Percentiles rank a stretch among this genome's conserved stretches.
Evolutionary conservation across 306 rosid genomes (phyloP).

Genomic region (Cercis canadensis): DNA sequence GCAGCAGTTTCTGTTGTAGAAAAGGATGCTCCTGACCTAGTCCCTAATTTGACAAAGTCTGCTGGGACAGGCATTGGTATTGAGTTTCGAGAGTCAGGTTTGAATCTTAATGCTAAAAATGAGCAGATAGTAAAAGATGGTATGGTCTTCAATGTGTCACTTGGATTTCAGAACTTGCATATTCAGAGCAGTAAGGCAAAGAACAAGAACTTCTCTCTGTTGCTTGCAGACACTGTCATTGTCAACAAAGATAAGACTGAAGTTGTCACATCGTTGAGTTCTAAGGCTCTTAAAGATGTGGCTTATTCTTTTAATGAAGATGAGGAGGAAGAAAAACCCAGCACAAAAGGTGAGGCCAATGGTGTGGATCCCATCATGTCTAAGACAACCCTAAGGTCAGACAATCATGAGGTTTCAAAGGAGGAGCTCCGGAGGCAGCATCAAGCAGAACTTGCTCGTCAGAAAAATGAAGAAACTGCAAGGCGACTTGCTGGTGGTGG

Average conservation of each 20-base stretch:
- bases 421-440: constrained; percentile 96
- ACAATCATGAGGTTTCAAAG: constrained; percentile 88
- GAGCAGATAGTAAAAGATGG: constrained; percentile 76
- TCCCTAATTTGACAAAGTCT: constrained; percentile 73
- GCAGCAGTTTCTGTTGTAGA: constrained; percentile 83
- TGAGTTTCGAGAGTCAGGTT: constrained; percentile 94
- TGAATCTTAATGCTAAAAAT: constrained; percentile 85
- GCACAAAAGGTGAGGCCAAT: constrained; percentile 43
- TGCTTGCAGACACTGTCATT: constrained; percentile 87
- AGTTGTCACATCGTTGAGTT: constrained; percentile 64
- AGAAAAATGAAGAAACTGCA: constrained; percentile 98
- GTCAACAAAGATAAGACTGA: constrained; percentile 71
- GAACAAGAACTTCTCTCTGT: constrained; percentile 65
- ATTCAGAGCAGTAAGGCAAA: constrained; percentile 54
- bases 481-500: constrained; percentile 92
- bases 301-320: constrained; percentile 93
- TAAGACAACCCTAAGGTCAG: constrained; percentile 90
- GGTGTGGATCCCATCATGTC: constrained; percentile 59
- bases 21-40: constrained; percentile 80
- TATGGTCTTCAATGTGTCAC: constrained; percentile 85
- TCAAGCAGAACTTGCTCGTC: constrained; percentile 98
- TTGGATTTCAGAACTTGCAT: constrained; percentile 88
- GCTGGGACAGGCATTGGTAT: constrained; percentile 95
- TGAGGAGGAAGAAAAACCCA: constrained; percentile 73
- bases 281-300: constrained; percentile 80